Percentiles rank a stretch among this genome's conserved stretches.
Conservation (phyloP, 345 rosid species). For the Arabidopsis arenosa region DNA sequence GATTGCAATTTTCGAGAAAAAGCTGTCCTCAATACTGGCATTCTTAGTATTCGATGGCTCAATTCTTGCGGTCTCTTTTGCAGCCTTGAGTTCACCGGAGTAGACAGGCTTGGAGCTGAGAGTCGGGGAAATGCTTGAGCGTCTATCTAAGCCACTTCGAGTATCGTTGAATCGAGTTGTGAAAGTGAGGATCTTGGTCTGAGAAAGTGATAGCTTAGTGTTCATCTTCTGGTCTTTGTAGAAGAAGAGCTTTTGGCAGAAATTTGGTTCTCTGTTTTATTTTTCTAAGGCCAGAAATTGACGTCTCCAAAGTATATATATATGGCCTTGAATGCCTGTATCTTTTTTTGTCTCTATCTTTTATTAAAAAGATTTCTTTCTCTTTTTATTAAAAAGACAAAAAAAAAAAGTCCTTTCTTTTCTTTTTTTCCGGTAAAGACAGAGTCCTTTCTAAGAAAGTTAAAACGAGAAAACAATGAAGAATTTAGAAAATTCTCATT, state of each 20-base stretch:
- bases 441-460: neutral
- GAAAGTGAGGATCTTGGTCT: constrained; percentile 22
- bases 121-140: constrained; percentile 44
- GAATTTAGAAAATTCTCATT: neutral
- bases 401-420: neutral
- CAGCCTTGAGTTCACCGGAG: constrained; percentile 22
- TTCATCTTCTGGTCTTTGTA: constrained; percentile 38
- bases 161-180: neutral
- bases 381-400: neutral
- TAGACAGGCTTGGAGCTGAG: constrained; percentile 42
- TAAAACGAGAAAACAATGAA: neutral
- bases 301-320: constrained; percentile 14
- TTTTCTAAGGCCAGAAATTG: constrained; percentile 39
- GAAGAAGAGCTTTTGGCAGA: constrained; percentile 26
- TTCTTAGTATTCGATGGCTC: constrained; percentile 32
- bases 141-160: constrained; percentile 12
- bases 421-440: neutral
- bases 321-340: constrained; percentile 9
- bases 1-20: constrained; percentile 62
- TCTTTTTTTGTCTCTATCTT: neutral
- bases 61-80: constrained; percentile 28
- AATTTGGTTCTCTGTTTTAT: constrained; percentile 5
- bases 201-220: constrained; percentile 37
- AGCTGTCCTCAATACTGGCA: constrained; percentile 53
- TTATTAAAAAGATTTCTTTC: neutral